Evolutionary conservation across 2,329 filamentous ascomycete genomes (phyloP).

Genomic region (Plectosphaerella sp.): DNA sequence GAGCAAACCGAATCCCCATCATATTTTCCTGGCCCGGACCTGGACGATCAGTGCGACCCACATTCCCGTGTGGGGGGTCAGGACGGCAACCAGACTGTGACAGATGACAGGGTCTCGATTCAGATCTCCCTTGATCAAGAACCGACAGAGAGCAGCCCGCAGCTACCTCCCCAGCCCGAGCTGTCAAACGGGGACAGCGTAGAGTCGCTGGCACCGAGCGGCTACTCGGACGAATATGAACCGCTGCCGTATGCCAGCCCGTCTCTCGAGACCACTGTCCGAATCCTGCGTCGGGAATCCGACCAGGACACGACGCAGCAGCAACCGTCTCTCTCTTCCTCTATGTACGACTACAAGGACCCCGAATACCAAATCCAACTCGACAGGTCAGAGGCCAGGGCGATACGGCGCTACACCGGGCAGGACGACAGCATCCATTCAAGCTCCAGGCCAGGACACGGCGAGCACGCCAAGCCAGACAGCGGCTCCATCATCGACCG

Average conservation of each 20-base stretch:
- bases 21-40: too few species aligned
- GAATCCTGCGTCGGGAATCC: conserved; percentile 41
- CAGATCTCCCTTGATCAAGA: conserved; percentile 34
- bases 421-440: neutral
- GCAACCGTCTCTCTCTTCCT: conserved; percentile 25
- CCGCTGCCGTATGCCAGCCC: conserved; percentile 31
- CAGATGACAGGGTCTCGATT: conserved; percentile 32
- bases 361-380: conserved; percentile 32
- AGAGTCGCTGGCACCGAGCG: neutral
- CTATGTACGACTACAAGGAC: conserved; percentile 28
- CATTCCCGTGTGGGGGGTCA: conserved; percentile 2
- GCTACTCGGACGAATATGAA: conserved; percentile 32
- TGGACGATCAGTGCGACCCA: too few species aligned
- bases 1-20: too few species aligned
- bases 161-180: conserved; percentile 14
- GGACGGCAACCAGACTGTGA: too few species aligned
- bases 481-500: too few species aligned
- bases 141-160: conserved; percentile 8
- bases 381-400: conserved; percentile 17
- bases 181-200: too few species aligned
- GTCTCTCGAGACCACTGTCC: conserved; percentile 42
- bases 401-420: conserved; percentile 6
- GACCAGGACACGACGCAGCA: conserved; percentile 22
- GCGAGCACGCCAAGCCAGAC: too few species aligned
- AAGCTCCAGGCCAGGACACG: too few species aligned